phyloP scores from a whole-genome alignment of 129 eudicot genomes.

The Flaveria bidentis region DNA sequence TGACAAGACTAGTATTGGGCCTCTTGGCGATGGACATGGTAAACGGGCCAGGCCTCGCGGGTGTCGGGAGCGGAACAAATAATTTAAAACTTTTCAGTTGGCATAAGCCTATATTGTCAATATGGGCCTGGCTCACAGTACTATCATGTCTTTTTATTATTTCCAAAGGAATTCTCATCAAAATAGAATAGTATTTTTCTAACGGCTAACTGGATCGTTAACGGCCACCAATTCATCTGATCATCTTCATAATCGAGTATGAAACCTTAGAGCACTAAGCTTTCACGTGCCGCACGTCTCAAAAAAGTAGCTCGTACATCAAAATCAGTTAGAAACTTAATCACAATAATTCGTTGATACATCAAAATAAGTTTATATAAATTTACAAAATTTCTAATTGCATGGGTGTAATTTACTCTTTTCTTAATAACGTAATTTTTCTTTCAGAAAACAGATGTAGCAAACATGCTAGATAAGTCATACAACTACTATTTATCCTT shows the following conservation, averaged over 20 bases:
- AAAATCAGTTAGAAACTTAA: not conserved
- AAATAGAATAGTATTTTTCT: not conserved
- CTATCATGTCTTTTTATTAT: not conserved
- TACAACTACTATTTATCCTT: not conserved
- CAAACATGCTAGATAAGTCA: no score
- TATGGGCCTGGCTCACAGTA: slow-evolving; percentile 5
- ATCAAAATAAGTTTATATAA: not conserved
- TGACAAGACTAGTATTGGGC: slow-evolving; percentile 5
- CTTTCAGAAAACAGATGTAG: no score
- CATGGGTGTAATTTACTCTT: not conserved
- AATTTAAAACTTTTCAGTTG: not conserved
- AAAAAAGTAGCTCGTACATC: no score
- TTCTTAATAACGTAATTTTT: no score
- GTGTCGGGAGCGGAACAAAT: slow-evolving; percentile 11
- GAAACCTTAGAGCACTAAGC: no score
- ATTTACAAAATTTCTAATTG: not conserved
- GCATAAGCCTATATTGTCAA: not conserved
- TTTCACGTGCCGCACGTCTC: no score
- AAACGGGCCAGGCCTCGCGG: not conserved
- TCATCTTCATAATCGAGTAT: no score
- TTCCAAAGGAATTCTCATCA: not conserved
- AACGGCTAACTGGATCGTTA: not conserved
- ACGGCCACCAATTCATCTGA: no score
- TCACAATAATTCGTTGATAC: not conserved
- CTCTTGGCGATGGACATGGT: not conserved